Evolutionary conservation across 257 asterid species (phyloP).

Genomic region (Solanum bulbocastanum): DNA sequence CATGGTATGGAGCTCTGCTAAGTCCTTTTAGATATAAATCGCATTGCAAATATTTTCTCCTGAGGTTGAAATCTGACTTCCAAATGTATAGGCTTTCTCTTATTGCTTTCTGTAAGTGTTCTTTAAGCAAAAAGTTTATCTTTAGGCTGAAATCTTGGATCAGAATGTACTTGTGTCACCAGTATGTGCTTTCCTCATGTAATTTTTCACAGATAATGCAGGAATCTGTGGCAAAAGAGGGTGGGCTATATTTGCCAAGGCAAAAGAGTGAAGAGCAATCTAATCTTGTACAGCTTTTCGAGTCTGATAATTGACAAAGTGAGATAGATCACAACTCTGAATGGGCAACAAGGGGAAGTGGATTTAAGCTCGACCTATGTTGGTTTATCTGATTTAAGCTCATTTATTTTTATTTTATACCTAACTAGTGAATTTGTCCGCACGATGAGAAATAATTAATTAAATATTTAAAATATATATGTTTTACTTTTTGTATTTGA

Average conservation of each 20-base stretch:
- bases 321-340: neutral
- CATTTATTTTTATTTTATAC: neutral
- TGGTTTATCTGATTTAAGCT: neutral
- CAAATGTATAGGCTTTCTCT: neutral
- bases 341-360: neutral
- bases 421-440: no score
- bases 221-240: neutral
- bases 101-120: neutral
- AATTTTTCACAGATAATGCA: neutral
- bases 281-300: neutral
- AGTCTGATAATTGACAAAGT: neutral
- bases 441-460: no score
- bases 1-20: neutral
- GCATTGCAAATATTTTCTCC: neutral
- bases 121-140: neutral
- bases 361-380: neutral
- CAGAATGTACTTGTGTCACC: neutral
- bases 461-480: no score
- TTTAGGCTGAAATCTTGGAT: neutral
- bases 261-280: neutral
- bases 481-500: no score
- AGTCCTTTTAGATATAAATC: neutral
- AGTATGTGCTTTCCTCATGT: neutral
- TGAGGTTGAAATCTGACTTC: neutral
- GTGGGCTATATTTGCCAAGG: neutral